Base-by-base conservation (phyloP, 2,329 filamentous ascomycete species). In the Penicillium frequentans region DNA sequence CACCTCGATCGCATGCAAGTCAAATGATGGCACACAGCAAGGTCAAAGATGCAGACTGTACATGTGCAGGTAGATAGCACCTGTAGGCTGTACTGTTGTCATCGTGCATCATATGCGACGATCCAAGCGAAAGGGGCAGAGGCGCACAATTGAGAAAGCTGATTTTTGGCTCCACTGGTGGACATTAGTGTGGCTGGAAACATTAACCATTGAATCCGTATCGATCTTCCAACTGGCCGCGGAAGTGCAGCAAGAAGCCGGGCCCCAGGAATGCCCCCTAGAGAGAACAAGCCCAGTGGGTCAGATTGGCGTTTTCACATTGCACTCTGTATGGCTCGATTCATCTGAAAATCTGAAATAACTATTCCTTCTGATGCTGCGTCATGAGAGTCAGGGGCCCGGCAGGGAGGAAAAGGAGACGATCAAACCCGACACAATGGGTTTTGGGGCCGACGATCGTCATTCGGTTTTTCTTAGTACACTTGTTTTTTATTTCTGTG, bases 401-500 rank as follows among this genome's bases (percentile, higher is more conserved):
- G 49, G 56, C 46, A 60, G 54, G 52, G 52, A 60, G 57, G 57
- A 54, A 63, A 59, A 59, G 57, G 47, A 35, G 61, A 54, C 37
- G 61, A 67, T 63, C 24, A 56, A 57, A 56, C 63, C 64, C 64
- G 63, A 59, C 54, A 56, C 23, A 46, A 21, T 62, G 64, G 62
- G 52, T 56, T 52, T 52, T 58, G 61, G 64, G 54, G 61, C 63
- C 33, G 42, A 44, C 54, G 64, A 66, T 65, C 64, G 45, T 63
- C 54, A 63, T 63, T 49, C 58, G 11, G 10, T 42, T 14, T 42
- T 23, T 23, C n/a, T 42, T 42, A 11, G 27, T 10, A 5, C 27
- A 29, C 26, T 33, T 35, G 50, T 37, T 42, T 3, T 27, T 11
- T 29, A 10, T 29, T 44, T n/a, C 37, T 21, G 26, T 37, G 23